phyloP scores from a whole-genome alignment of 768 basidiomycete genomes.

The Lactarius hengduanensis region DNA sequence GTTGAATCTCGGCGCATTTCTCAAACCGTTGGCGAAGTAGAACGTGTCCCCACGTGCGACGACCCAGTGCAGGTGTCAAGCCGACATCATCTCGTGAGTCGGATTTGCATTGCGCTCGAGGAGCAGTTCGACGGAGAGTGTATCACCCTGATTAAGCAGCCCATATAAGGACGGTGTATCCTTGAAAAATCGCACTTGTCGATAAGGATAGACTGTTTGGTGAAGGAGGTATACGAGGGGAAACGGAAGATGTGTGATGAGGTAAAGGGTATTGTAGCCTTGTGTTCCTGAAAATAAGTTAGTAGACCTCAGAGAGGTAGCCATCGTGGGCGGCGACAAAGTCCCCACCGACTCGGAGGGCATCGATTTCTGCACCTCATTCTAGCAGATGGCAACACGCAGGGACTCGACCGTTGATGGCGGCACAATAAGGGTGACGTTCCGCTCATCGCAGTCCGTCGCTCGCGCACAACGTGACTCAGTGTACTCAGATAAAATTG shows the following conservation, averaged over 20 bases:
- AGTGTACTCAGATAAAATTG: constrained; percentile 43
- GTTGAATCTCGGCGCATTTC: constrained; percentile 78
- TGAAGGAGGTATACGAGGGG: constrained; percentile 84
- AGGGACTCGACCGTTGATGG: constrained; percentile 89
- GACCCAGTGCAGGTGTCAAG: constrained; percentile 94
- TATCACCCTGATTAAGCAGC: constrained; percentile 97
- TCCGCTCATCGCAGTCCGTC: constrained; percentile 82
- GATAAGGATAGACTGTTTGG: constrained; percentile 91
- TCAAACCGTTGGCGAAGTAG: constrained; percentile 81
- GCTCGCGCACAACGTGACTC: constrained; percentile 67
- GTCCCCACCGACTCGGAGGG: constrained; percentile 96
- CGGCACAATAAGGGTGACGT: constrained; percentile 98
- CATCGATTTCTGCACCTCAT: constrained; percentile 94
- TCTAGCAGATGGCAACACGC: constrained; percentile 85
- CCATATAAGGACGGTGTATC: constrained; percentile 97
- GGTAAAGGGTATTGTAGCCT: constrained; percentile 93
- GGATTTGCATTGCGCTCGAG: constrained; percentile 81
- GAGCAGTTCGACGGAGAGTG: constrained; percentile 87
- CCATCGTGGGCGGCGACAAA: constrained; percentile 92
- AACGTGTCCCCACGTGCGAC: constrained; percentile 91
- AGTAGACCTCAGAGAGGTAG: constrained; percentile 82
- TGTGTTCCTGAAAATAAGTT: constrained; percentile 87
- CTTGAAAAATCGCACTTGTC: constrained; percentile 85
- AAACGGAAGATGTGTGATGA: constrained; percentile 96
- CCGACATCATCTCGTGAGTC: constrained; percentile 76